Evolutionary conservation across 1,284 basidiomycete species (phyloP).

Genomic region (Trichosporon inkin): DNA sequence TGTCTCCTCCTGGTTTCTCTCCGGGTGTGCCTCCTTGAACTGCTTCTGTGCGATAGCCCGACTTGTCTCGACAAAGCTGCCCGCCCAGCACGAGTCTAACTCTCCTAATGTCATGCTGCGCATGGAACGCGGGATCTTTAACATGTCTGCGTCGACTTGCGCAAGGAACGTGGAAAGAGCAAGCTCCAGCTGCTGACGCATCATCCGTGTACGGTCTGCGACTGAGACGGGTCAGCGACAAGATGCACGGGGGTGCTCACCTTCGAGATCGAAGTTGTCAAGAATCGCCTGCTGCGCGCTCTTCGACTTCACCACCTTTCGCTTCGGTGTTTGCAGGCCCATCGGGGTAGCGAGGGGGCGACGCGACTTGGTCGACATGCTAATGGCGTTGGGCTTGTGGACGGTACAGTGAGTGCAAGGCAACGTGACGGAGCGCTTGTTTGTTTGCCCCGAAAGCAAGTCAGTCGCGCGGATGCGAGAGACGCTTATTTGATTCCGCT

Average conservation of each 20-base stretch:
- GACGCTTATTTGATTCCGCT: neutral
- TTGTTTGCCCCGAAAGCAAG: neutral
- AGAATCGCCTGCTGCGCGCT: slow-evolving; percentile 37
- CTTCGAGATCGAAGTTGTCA: slow-evolving; percentile 51
- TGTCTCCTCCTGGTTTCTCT: slow-evolving; percentile 24
- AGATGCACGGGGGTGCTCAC: slow-evolving; percentile 27
- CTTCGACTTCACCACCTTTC: slow-evolving; percentile 13
- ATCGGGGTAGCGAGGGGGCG: slow-evolving; percentile 17
- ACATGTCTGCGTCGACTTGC: slow-evolving; percentile 45
- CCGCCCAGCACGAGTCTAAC: slow-evolving; percentile 45
- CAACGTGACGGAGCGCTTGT: neutral
- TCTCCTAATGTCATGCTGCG: slow-evolving; percentile 45
- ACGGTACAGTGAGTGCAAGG: neutral
- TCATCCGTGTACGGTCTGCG: slow-evolving; percentile 10
- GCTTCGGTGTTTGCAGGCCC: slow-evolving; percentile 23
- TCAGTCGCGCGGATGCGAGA: slow-evolving; percentile 1
- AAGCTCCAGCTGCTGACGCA: slow-evolving; percentile 27
- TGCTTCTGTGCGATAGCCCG: slow-evolving; percentile 36
- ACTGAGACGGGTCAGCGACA: slow-evolving; percentile 1
- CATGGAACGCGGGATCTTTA: slow-evolving; percentile 45
- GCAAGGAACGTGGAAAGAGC: slow-evolving; percentile 40
- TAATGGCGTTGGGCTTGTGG: neutral
- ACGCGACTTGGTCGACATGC: slow-evolving; percentile 25
- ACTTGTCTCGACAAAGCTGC: slow-evolving; percentile 41
- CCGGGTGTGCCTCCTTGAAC: slow-evolving; percentile 25